Evolutionary conservation across 495 filamentous ascomycete genomes (phyloP).

Genomic region (Thozetella sp.): DNA sequence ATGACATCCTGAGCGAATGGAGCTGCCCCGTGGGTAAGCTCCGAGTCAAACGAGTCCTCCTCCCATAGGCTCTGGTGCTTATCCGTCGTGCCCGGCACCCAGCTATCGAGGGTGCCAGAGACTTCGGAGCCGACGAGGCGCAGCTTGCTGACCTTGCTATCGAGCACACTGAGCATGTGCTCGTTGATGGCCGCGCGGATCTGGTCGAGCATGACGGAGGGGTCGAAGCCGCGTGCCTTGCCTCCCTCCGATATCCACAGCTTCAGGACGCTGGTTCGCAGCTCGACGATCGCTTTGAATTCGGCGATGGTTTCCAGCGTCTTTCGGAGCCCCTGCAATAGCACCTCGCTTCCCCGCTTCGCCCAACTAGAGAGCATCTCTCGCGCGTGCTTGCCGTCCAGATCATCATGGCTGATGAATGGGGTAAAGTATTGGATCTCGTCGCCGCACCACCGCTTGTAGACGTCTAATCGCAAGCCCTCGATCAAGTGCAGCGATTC

Average conservation of each 20-base stretch:
- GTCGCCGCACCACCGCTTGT: conserved; percentile 79
- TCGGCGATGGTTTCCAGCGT: conserved; percentile 57
- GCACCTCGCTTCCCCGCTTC: conserved; percentile 62
- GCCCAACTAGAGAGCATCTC: conserved; percentile 77
- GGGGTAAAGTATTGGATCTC: conserved; percentile 88
- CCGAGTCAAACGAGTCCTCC: conserved; percentile 45
- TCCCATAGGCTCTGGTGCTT: conserved; percentile 62
- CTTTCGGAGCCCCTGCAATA: conserved; percentile 60
- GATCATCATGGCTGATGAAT: conserved; percentile 83
- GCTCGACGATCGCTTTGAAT: conserved; percentile 65
- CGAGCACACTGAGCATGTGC: conserved; percentile 61
- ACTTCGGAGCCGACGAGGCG: conserved; percentile 60
- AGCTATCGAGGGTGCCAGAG: conserved; percentile 49
- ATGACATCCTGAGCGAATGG: conserved; percentile 44
- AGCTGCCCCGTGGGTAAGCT: conserved; percentile 41
- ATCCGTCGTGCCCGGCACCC: conserved; percentile 51
- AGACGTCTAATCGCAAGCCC: conserved; percentile 78
- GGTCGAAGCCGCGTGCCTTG: conserved; percentile 54
- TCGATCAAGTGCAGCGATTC: conserved; percentile 62
- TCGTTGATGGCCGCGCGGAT: conserved; percentile 70
- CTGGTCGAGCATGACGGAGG: conserved; percentile 64
- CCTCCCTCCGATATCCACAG: conserved; percentile 68
- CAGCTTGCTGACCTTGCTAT: conserved; percentile 58
- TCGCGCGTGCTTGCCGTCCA: conserved; percentile 64
- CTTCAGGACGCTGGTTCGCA: conserved; percentile 70